Percentiles rank a stretch among this genome's conserved stretches.
These are phyloP conservation scores for Populus alba DNA, from an alignment of 345 rosid species.

Conservation along the genomic window DNA sequence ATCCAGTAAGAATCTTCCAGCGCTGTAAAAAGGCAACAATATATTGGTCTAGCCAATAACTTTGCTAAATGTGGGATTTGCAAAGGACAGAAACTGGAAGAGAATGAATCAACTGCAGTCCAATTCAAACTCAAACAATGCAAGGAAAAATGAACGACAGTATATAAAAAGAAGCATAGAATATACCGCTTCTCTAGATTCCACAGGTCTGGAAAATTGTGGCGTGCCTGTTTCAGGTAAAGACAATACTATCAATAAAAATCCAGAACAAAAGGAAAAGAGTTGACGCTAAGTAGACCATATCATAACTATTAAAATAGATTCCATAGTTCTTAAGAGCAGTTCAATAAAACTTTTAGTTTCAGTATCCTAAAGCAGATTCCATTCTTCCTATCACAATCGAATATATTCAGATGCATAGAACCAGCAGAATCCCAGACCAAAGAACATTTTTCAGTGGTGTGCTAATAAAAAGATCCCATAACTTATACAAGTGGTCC, in stretches of 20 bases:
- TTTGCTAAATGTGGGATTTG: not conserved
- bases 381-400: not conserved
- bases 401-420: not conserved
- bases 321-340: not conserved
- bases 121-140: not conserved
- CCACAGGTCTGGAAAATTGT: constrained; percentile 91
- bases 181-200: constrained; percentile 73
- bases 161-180: constrained; percentile 10
- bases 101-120: constrained; percentile 3
- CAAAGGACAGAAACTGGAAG: not conserved
- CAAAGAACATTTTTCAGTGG: not conserved
- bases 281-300: constrained; percentile 7
- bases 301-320: constrained; percentile 1
- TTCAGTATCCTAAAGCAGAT: not conserved
- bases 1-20: no score
- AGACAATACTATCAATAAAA: constrained; percentile 12
- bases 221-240: constrained; percentile 58
- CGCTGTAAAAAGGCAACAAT: no score
- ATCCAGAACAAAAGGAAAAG: constrained; percentile 9
- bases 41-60: not conserved
- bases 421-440: not conserved
- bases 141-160: not conserved
- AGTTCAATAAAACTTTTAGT: not conserved
- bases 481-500: constrained; percentile 11
- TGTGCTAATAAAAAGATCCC: not conserved